Evolutionary conservation across 2,329 filamentous ascomycete genomes (phyloP), one percentile per base, ranked within the genome.

Genomic region (Simplicillium sp.): DNA sequence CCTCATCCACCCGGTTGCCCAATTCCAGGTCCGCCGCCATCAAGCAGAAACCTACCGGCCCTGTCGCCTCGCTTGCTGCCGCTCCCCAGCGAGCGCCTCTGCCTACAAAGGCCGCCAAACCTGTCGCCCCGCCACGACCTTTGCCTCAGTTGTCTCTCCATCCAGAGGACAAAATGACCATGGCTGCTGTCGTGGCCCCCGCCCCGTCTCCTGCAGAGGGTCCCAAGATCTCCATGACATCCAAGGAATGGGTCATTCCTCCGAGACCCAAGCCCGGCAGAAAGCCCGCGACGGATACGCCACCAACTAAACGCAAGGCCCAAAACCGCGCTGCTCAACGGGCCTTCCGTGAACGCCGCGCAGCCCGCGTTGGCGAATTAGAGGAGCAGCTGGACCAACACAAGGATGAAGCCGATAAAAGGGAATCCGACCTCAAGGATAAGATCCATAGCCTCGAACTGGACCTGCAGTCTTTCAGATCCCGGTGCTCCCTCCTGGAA

Each of bases 291-390:
- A 94, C 87, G 29, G 89, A 96, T 57, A 94, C 89, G 39, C 88
- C 89, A 12, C 85, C 86, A 2, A 94, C 88, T 34, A 94, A 94
- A 67, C 80, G 92, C 49, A 94, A 96, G 68, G 85, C 87, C 2
- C 92, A 97, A 66, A 97, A 97, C 61, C 77, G 92, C 45, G 85
- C 87, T 36, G 90, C 90, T 3, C 90, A 97, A 65, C 73, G 90
- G 44, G 87, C 85, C 1, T 97, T 97, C 62, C 77, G 90, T 29
- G 88, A 95, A 63, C 75, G 90, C 43, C 78, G 90, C 47, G 87
- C 87, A 2, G 86, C 87, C 17, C 84, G 87, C 32, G 86, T 96
- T 7, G 82, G 84, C 32, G 89, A 83, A 56, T 64, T 84, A 28
- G 79, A 85, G 58, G 77, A 82, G 50, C 75, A 80, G 54, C 64